Evolutionary conservation across 2,329 filamentous ascomycete genomes (phyloP), one percentile per base, ranked within the genome.

Genomic region (Cercospora sp.): DNA sequence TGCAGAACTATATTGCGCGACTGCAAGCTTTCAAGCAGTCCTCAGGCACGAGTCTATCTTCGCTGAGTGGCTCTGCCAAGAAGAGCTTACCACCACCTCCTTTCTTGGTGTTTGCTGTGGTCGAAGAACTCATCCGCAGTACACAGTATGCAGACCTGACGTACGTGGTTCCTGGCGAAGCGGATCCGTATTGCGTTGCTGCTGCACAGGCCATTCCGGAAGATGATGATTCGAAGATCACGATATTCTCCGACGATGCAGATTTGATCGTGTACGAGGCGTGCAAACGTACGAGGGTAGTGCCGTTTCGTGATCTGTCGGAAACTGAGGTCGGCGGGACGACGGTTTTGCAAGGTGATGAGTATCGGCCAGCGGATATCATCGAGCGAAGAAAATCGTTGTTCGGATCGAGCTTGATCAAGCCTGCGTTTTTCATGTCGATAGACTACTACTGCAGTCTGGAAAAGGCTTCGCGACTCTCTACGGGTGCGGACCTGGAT

Each of bases 161-260:
- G 0, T 80, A 83, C 26, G 83, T 95, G 12, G 90, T 97, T 0
- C 89, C 92, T 0, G 93, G 91, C 0, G 94, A 98, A 80, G 94
- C 94, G 1, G 94, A 98, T 76, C 80, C 84, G 26, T 95, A 88
- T 80, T 97, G 93, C 77, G 93, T 92, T 3, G 80, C 84, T 13
- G 84, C 88, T 63, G 84, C 91, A 6, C 83, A 83, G n/a, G 76
- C 83, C 32, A 82, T 85, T 0, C 81, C 83, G 1, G 34, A 13
- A 0, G 55, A 67, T 1, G 26, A 61, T 5, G 57, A 32, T 9
- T 53, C 40, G 8, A 66, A 49, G 2, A 70, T 76, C 10, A 85
- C 93, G 13, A 82, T 89, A 30, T 80, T 97, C 6, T 96, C 93
- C 0, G 89, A 88, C n/a, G 94, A 98, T 75, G 96, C 93, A 0